These are phyloP conservation scores for Penicillium pancosmium DNA, from an alignment of 495 filamentous ascomycete species.

Conservation along the genomic window DNA sequence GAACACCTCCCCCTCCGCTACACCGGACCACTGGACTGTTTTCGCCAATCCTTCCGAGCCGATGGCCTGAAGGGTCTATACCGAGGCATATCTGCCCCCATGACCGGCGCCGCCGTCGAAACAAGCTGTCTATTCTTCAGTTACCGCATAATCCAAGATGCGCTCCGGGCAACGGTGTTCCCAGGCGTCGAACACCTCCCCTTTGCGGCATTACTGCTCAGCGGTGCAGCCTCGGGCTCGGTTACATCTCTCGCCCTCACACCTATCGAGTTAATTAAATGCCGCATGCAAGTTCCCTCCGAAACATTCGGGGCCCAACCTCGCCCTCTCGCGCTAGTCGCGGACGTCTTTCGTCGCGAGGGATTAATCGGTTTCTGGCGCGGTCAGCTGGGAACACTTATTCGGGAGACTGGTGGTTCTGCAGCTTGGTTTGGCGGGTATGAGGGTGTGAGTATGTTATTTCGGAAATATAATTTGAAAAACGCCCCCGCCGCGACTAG, in stretches of 20 bases:
- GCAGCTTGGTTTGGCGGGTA: slow-evolving; percentile 96
- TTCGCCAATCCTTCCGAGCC: slow-evolving; percentile 75
- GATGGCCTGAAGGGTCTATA: slow-evolving; percentile 81
- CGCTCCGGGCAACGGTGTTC: slow-evolving; percentile 61
- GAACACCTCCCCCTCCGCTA: slow-evolving; percentile 81
- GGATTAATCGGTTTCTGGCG: slow-evolving; percentile 90
- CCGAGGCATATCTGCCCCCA: slow-evolving; percentile 88
- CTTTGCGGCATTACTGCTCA: slow-evolving; percentile 69
- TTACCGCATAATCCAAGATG: slow-evolving; percentile 69
- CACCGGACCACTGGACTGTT: slow-evolving; percentile 88
- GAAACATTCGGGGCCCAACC: slow-evolving; percentile 40
- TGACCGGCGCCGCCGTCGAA: slow-evolving; percentile 90
- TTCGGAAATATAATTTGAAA: slow-evolving; percentile 45
- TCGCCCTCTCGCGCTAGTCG: slow-evolving; percentile 65
- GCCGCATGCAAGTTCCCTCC: slow-evolving; percentile 87
- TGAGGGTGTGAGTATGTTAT: slow-evolving; percentile 73
- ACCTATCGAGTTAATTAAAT: slow-evolving; percentile 96
- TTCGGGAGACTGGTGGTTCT: slow-evolving; percentile 90
- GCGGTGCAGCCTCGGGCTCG: slow-evolving; percentile 84
- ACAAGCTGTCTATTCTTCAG: slow-evolving; percentile 95
- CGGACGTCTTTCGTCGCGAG: slow-evolving; percentile 75
- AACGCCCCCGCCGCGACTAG: slow-evolving; percentile 16
- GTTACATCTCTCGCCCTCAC: slow-evolving; percentile 90
- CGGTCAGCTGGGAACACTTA: slow-evolving; percentile 89
- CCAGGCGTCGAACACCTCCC: slow-evolving; percentile 59